Base-by-base conservation (phyloP, 495 filamentous ascomycete genomes). In the Lentithecium fluviatile region DNA sequence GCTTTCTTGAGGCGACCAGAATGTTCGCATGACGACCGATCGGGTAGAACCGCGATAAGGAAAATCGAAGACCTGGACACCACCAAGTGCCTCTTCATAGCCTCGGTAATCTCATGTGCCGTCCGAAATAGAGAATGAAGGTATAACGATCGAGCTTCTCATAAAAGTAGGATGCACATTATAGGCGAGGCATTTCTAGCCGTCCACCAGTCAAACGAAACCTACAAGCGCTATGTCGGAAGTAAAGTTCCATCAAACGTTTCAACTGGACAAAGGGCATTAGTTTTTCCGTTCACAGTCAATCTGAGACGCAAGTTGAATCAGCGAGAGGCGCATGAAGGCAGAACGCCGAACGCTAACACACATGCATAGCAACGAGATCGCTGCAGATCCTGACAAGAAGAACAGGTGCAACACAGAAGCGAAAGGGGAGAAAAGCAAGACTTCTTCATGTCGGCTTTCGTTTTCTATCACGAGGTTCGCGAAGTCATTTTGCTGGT, bases 321-420 rank as follows among this genome's bases (percentile, higher is more conserved):
- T 29, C 26, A 38, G 49, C 36, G 32, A 10, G 32, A 10, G n/a
- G 32, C 49, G 49, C 49, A 52, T 37, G 29, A 23, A 52, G 19
- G 36, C 13, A 11, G 29, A 20, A 15, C 26, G 15, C 20, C 49
- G 34, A 15, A n/a, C 6, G 23, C 19, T n/a, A 11, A 11, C 37
- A 20, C 12, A 5, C 3, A 20, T 20, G 13, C 49, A 6, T 37
- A 20, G 6, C 7, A 12, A 20, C 6, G 21, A 10, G 8, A n/a
- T 2, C 6, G 11, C 21, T 34, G 23, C 47, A 32, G 29, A 21
- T 29, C 23, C 15, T 26, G 29, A 51, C 34, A 51, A 38, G 36
- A 38, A 8, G 36, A 7, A 38, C 36, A 15, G 15, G 10, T 32
- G 10, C 29, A 10, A 32, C 3, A 32, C 3, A 32, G 29, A 32